A percentile compares a stretch with the other conserved stretches of the same genome.
Evolutionary conservation across 2,329 filamentous ascomycete genomes (phyloP).

Genomic region (Fusarium hostae): DNA sequence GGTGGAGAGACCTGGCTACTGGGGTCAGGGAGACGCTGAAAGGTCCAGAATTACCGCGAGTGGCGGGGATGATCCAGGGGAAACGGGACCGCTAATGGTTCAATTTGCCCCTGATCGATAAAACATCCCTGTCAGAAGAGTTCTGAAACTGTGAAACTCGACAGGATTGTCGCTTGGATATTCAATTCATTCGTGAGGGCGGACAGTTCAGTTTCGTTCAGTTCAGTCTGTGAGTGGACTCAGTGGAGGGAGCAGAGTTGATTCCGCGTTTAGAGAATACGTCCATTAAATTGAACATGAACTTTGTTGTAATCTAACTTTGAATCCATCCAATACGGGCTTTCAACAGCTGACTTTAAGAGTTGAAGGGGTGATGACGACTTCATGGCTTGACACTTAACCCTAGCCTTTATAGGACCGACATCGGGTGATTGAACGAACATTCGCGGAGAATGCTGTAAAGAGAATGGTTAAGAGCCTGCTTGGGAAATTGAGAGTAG

Average conservation of each 20-base stretch:
- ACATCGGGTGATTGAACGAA: conserved; percentile 4
- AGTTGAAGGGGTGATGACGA: conserved; percentile 21
- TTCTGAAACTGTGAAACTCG: conserved; percentile 43
- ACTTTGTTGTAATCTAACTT: not conserved
- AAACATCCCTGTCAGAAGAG: conserved; percentile 9
- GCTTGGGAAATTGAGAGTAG: not conserved
- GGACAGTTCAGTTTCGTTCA: not conserved
- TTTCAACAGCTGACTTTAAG: not conserved
- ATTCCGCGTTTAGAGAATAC: not conserved
- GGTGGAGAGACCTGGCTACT: not conserved
- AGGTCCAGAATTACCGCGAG: conserved; percentile 23
- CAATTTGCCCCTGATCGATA: conserved; percentile 35
- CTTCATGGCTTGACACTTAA: conserved; percentile 1
- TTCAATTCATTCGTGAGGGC: not conserved
- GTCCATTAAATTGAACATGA: not conserved
- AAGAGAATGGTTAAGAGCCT: not conserved
- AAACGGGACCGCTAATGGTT: conserved; percentile 33
- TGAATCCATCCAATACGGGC: not conserved
- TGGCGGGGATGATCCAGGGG: conserved; percentile 32
- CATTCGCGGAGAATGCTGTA: conserved; percentile 7
- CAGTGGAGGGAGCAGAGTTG: not conserved
- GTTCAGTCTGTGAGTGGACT: not conserved
- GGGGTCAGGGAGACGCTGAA: conserved; percentile 1
- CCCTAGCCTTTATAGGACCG: conserved; percentile 5
- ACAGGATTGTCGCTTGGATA: conserved; percentile 10